phyloP scores from a whole-genome alignment of 441 rosid species.

The Lepidium campestre region DNA sequence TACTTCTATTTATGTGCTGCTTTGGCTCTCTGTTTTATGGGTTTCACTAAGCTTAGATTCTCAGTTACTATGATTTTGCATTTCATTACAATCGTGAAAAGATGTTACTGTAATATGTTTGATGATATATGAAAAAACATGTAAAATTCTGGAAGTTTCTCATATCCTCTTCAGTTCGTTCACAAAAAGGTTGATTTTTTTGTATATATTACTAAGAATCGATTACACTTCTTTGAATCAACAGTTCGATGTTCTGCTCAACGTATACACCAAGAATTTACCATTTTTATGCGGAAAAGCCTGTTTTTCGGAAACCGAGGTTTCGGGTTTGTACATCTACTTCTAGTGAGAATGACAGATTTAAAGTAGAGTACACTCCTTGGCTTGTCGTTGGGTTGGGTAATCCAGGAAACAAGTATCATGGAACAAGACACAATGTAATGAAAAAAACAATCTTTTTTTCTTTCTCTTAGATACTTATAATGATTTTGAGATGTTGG shows the following conservation, averaged over 20 bases:
- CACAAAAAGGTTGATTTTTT: neutral
- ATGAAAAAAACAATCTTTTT: neutral
- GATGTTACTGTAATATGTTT: neutral
- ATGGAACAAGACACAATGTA: conserved; percentile 95
- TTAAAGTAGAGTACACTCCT: conserved; percentile 76
- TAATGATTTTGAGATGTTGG: neutral
- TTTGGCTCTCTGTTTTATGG: neutral
- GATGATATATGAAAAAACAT: neutral
- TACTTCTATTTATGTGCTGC: neutral
- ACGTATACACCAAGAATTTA: conserved; percentile 42
- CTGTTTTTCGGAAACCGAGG: conserved; percentile 28
- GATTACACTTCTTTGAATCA: conserved; percentile 3
- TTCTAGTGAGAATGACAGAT: conserved; percentile 34
- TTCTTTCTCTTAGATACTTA: too few species aligned
- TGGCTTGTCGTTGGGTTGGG: conserved; percentile 94
- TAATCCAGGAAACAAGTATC: conserved; percentile 91
- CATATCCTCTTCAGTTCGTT: neutral
- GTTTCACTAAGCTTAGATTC: neutral
- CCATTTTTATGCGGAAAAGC: conserved; percentile 34
- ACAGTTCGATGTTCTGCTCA: conserved; percentile 65
- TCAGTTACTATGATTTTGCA: neutral
- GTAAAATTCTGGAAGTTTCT: neutral
- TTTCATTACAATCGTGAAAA: neutral
- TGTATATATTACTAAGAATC: neutral
- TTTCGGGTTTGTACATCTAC: conserved; percentile 39